Conservation (phyloP, 1,139 yeast species). For the Pichia sp. region DNA sequence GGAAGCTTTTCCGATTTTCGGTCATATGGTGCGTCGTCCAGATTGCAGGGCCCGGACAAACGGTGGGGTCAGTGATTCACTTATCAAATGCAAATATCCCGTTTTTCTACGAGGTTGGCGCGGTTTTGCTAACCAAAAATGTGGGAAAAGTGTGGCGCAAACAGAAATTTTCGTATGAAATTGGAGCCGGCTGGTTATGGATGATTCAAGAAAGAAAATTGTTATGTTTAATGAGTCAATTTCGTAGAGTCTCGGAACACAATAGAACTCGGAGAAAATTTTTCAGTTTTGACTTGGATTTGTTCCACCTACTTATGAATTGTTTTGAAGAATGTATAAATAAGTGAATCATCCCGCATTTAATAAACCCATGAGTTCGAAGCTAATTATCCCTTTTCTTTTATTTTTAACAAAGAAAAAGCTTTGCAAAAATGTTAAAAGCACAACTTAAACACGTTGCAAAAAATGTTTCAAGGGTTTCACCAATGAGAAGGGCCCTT, state of each 20-base stretch:
- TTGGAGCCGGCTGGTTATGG: neutral
- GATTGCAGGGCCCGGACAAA: neutral
- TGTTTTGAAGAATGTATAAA: neutral
- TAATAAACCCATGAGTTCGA: too few relatives aligned
- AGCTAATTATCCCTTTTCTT: too few relatives aligned
- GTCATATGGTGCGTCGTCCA: neutral
- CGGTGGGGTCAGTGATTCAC: neutral
- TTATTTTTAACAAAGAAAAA: too few relatives aligned
- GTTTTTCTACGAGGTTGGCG: neutral
- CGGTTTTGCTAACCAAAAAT: too few relatives aligned
- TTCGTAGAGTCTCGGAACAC: neutral
- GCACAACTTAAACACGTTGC: slow-evolving; percentile 7
- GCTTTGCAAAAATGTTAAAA: slow-evolving; percentile 5
- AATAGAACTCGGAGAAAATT: neutral
- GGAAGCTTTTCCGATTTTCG: neutral
- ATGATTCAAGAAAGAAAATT: neutral
- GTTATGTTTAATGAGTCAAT: neutral
- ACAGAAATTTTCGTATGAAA: too few relatives aligned
- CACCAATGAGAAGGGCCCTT: slow-evolving; percentile 4
- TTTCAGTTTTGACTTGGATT: neutral
- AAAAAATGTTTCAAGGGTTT: slow-evolving; percentile 3
- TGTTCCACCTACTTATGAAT: neutral
- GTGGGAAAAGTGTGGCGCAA: too few relatives aligned
- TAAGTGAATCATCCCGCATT: neutral
- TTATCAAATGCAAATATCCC: neutral